phyloP scores from a whole-genome alignment of 1,284 basidiomycete species.

The Phaffia rhodozyma region DNA sequence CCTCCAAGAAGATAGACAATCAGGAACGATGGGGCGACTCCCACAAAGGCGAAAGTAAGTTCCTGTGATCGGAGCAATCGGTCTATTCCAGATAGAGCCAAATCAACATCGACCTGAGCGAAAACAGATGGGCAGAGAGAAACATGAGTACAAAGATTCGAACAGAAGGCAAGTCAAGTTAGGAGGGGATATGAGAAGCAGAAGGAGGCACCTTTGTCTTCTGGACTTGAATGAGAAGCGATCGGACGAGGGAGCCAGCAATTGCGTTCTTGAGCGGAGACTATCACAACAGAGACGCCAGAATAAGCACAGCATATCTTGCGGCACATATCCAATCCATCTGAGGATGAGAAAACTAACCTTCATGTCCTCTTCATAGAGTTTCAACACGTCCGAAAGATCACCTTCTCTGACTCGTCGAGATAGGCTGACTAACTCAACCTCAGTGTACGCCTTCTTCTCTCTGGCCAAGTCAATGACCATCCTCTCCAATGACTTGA shows the following conservation, averaged over 20 bases:
- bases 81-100: slow-evolving; percentile 76
- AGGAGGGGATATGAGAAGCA: not conserved
- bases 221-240: slow-evolving; percentile 85
- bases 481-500: slow-evolving; percentile 84
- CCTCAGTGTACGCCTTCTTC: slow-evolving; percentile 50
- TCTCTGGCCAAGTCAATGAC: slow-evolving; percentile 72
- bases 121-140: not conserved
- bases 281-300: slow-evolving; percentile 21
- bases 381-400: slow-evolving; percentile 70
- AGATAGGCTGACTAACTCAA: slow-evolving; percentile 54
- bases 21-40: slow-evolving; percentile 78
- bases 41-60: slow-evolving; percentile 92
- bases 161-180: not conserved
- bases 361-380: slow-evolving; percentile 88
- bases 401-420: slow-evolving; percentile 64
- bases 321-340: not conserved
- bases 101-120: slow-evolving; percentile 71
- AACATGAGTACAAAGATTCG: not conserved
- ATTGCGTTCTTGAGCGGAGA: slow-evolving; percentile 69
- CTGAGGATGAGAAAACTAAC: slow-evolving; percentile 24
- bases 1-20: slow-evolving; percentile 60
- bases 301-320: not conserved
- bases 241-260: slow-evolving; percentile 68
- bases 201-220: slow-evolving; percentile 72
- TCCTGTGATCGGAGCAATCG: slow-evolving; percentile 88